Evolutionary conservation across 768 basidiomycete genomes (phyloP), one percentile per base, ranked within the genome.

Genomic region (Amanita rubescens): DNA sequence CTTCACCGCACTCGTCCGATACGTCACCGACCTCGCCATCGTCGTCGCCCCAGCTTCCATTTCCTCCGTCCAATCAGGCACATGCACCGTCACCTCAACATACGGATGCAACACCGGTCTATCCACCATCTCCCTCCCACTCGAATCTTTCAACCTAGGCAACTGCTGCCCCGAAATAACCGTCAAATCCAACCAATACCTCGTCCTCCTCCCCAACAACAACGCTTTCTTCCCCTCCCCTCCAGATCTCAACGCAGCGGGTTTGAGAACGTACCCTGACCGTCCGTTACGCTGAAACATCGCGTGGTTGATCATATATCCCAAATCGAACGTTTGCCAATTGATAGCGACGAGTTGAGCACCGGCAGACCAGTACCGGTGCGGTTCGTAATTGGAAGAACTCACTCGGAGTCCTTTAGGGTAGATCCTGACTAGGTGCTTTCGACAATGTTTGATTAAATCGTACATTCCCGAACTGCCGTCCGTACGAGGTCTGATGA

Each of bases 271-370:
- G 62, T 91, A 96, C 0, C 95, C 95, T 1, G 80, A 76, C 5
- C 87, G 79, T n/a, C 87, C 89, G 59, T 95, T 94, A 3, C 88
- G 77, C 58, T 86, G 84, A 68, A 99, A 99, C 91, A 98, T 94
- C 5, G 94, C 91, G 56, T 89, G 83, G 62, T 96, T 99, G 66
- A 97, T 90, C 73, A 86, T 84, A 63, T 86, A 88, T 2, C 92
- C 94, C 48, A 92, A 69, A 68, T 97, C 94, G 59, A 85, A 85
- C 0, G 94, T 98, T 69, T 99, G 95, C 93, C 94, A 98, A 67
- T 99, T 99, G 51, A 99, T 77, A 7, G 95, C 93, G 0, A 94
- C 93, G 5, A 97, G 69, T 66, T 97, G 94, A 11, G 83, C 79
- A 0, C 95, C 95, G 2, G 83, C 83, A 0, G 83, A 81, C 95